These are phyloP conservation scores for Physcomitrellopsis africana DNA, from an alignment of 225 moss, liverwort and hornwort genomes.

Conservation along the genomic window DNA sequence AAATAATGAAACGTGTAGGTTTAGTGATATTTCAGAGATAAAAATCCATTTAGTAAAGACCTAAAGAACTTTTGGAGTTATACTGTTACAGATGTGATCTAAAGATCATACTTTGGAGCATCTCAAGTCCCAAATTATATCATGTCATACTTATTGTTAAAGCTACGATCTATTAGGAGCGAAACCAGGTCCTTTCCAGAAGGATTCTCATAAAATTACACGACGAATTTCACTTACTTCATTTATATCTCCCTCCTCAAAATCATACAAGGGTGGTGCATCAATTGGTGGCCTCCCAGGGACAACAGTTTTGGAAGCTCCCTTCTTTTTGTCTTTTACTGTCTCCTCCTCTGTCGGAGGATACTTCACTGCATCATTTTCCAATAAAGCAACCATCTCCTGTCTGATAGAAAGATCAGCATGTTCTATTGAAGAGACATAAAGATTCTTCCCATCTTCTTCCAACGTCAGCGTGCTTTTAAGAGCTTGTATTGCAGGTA, in stretches of 20 bases:
- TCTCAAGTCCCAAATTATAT: no score
- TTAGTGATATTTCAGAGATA: no score
- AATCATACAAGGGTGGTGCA: constrained; percentile 53
- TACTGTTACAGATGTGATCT: no score
- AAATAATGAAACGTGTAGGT: no score
- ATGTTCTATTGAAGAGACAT: constrained; percentile 62
- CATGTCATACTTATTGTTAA: no score
- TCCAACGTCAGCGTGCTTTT: constrained; percentile 54
- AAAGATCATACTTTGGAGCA: no score
- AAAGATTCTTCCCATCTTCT: constrained; percentile 65
- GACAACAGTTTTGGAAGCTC: constrained; percentile 34
- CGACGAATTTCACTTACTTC: constrained; percentile 40
- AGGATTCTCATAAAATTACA: no score
- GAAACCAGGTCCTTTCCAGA: no score
- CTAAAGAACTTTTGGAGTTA: no score
- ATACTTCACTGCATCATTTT: constrained; percentile 73
- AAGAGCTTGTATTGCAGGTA: constrained; percentile 62
- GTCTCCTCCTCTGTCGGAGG: constrained; percentile 53
- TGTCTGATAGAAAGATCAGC: constrained; percentile 77
- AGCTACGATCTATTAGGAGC: no score
- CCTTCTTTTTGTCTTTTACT: constrained; percentile 64
- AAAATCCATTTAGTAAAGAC: no score
- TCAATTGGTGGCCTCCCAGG: constrained; percentile 45
- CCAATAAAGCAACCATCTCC: constrained; percentile 80
- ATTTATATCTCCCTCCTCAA: constrained; percentile 60